A percentile compares a stretch with the other conserved stretches of the same genome.
Evolutionary conservation across 371 early-diverging fungal species (phyloP).

Genomic region (Entomophthora muscae): DNA sequence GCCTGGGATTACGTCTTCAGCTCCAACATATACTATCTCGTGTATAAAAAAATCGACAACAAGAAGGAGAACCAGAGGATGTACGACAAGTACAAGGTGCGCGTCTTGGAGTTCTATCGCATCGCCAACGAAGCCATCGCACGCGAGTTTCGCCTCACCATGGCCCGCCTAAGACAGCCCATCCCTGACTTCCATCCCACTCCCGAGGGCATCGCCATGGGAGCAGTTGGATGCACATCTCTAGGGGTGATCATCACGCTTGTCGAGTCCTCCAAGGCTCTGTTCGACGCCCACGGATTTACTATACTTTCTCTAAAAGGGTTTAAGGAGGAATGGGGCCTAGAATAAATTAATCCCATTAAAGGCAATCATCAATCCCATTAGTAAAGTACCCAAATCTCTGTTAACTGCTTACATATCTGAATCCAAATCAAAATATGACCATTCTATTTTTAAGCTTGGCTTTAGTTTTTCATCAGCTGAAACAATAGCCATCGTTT

Average conservation of each 20-base stretch:
- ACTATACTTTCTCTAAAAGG: not conserved
- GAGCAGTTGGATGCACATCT: not conserved
- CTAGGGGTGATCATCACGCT: not conserved
- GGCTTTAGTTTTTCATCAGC: no score
- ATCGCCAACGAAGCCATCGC: not conserved
- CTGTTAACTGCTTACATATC: no score
- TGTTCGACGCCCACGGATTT: not conserved
- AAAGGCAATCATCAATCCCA: no score
- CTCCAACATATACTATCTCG: not conserved
- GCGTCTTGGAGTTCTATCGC: not conserved
- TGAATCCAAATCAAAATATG: no score
- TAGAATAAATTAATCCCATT: not conserved
- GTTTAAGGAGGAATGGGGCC: not conserved
- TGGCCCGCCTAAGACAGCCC: not conserved
- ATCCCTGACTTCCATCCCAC: not conserved
- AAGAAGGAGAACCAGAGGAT: not conserved
- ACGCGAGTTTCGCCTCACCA: not conserved
- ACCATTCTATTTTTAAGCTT: no score
- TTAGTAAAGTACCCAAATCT: no score
- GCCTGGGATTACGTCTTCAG: not conserved
- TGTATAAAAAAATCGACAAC: not conserved
- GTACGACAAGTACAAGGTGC: not conserved
- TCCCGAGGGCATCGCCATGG: not conserved
- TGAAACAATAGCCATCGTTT: no score
- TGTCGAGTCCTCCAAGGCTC: not conserved